phyloP scores from a whole-genome alignment of 768 basidiomycete species.

The Austroboletus eburneus region DNA sequence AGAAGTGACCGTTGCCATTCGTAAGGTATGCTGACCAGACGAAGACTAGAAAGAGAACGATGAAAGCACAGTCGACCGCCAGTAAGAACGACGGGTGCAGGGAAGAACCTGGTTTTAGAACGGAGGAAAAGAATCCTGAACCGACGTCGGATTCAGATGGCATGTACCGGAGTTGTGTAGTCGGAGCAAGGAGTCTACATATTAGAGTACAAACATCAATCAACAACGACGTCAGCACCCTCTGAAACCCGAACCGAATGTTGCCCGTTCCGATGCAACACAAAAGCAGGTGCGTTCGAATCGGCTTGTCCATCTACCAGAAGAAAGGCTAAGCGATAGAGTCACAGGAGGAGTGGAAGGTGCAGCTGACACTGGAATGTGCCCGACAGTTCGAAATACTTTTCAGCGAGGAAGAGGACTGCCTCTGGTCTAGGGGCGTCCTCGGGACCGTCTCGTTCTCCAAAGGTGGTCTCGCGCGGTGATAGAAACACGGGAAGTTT shows the following conservation, averaged over 20 bases:
- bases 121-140: slow-evolving; percentile 43
- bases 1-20: slow-evolving; percentile 61
- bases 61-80: slow-evolving; percentile 59
- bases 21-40: slow-evolving; percentile 56
- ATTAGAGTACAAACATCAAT: slow-evolving; percentile 14
- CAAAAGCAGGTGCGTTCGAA: slow-evolving; percentile 4
- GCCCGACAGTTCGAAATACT: slow-evolving; percentile 53
- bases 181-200: not conserved
- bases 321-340: slow-evolving; percentile 2
- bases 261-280: slow-evolving; percentile 11
- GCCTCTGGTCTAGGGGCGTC: slow-evolving; percentile 30
- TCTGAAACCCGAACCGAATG: not conserved
- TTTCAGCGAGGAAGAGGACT: slow-evolving; percentile 40
- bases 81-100: slow-evolving; percentile 66
- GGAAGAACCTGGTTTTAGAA: slow-evolving; percentile 74
- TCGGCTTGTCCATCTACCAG: slow-evolving; percentile 11
- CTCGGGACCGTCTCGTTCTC: slow-evolving; percentile 17
- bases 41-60: slow-evolving; percentile 55
- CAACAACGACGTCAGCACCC: slow-evolving; percentile 5
- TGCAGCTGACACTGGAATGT: slow-evolving; percentile 42
- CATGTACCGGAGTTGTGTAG: slow-evolving; percentile 11
- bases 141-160: slow-evolving; percentile 16
- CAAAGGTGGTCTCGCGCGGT: slow-evolving; percentile 11
- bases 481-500: slow-evolving; percentile 44
- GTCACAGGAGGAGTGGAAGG: not conserved